Evolutionary conservation across 768 basidiomycete genomes (phyloP).

Genomic region (Infundibulicybe gibba): DNA sequence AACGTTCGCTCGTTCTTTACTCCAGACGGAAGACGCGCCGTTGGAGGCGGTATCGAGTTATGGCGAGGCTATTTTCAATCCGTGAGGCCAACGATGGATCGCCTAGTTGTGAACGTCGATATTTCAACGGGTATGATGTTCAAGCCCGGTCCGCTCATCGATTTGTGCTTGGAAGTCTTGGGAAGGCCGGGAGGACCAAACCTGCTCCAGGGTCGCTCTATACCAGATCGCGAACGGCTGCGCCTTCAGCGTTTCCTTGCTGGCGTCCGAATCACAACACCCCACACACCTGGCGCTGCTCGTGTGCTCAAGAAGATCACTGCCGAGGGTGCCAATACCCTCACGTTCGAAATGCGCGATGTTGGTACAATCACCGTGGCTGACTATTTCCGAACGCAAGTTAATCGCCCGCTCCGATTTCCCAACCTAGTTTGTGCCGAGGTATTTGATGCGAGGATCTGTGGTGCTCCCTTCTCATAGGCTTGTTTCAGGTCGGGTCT

Average conservation of each 20-base stretch:
- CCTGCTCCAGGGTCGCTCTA: slow-evolving; percentile 28
- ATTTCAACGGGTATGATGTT: slow-evolving; percentile 79
- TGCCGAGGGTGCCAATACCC: slow-evolving; percentile 38
- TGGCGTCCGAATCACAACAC: slow-evolving; percentile 26
- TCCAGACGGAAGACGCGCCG: slow-evolving; percentile 40
- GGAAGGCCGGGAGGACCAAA: slow-evolving; percentile 14
- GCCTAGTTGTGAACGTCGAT: slow-evolving; percentile 72
- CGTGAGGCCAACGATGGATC: slow-evolving; percentile 60
- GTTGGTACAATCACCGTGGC: slow-evolving; percentile 26
- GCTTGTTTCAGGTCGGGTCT: slow-evolving; percentile 42
- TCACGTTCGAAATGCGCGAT: slow-evolving; percentile 46
- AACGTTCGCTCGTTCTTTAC: slow-evolving; percentile 77
- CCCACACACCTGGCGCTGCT: slow-evolving; percentile 16
- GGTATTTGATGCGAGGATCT: slow-evolving; percentile 26
- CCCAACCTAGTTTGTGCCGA: slow-evolving; percentile 53
- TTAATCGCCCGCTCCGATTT: slow-evolving; percentile 30
- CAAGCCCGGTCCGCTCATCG: slow-evolving; percentile 55
- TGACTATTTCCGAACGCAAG: slow-evolving; percentile 10
- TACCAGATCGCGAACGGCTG: slow-evolving; percentile 51
- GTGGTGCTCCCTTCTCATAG: background rate
- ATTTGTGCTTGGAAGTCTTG: slow-evolving; percentile 56
- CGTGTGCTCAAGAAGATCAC: slow-evolving; percentile 58
- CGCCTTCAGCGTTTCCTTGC: slow-evolving; percentile 32
- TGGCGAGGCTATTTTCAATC: slow-evolving; percentile 86
- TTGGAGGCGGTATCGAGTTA: slow-evolving; percentile 63